phyloP scores from a whole-genome alignment of 148 eudicot species.

The Rhododendron ovatum region DNA sequence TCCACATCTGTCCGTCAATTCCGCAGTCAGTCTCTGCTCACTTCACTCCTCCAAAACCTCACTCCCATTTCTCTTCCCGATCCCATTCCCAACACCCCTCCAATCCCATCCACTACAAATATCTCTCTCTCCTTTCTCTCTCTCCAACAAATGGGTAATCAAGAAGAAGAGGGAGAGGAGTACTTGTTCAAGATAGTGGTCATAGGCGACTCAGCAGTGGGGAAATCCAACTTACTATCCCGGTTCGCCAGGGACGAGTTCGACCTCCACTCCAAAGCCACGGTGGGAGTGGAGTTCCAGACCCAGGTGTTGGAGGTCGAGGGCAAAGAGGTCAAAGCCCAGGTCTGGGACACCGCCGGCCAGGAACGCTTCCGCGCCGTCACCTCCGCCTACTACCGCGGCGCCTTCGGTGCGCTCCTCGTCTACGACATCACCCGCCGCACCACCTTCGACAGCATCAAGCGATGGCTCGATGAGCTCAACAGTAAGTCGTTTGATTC shows the following conservation, averaged over 20 bases:
- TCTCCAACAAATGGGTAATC: constrained; percentile 16
- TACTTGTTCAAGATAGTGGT: constrained; percentile 81
- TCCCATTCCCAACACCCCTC: not conserved
- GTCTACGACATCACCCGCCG: constrained; percentile 65
- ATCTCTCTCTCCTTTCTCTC: constrained; percentile 1
- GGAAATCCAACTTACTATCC: constrained; percentile 64
- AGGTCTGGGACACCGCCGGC: constrained; percentile 91
- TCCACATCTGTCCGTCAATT: constrained; percentile 9
- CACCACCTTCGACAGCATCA: constrained; percentile 60
- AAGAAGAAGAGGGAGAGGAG: constrained; percentile 54
- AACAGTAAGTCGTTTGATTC: constrained; percentile 39
- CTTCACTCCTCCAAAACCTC: constrained; percentile 5
- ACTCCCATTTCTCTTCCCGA: not conserved
- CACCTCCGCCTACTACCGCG: constrained; percentile 80
- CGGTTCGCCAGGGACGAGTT: constrained; percentile 78
- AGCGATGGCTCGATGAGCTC: constrained; percentile 79
- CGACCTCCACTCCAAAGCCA: constrained; percentile 66
- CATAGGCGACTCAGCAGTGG: constrained; percentile 85
- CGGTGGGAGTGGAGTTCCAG: constrained; percentile 87
- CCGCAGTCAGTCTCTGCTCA: constrained; percentile 20
- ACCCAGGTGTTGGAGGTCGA: constrained; percentile 64
- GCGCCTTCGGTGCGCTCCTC: constrained; percentile 81
- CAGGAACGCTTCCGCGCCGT: constrained; percentile 81
- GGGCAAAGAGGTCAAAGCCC: constrained; percentile 81
- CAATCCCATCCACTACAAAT: not conserved